These are phyloP conservation scores for Chlamydomonas eustigma DNA, from an alignment of 139 green algal genomes.

Conservation along the genomic window DNA sequence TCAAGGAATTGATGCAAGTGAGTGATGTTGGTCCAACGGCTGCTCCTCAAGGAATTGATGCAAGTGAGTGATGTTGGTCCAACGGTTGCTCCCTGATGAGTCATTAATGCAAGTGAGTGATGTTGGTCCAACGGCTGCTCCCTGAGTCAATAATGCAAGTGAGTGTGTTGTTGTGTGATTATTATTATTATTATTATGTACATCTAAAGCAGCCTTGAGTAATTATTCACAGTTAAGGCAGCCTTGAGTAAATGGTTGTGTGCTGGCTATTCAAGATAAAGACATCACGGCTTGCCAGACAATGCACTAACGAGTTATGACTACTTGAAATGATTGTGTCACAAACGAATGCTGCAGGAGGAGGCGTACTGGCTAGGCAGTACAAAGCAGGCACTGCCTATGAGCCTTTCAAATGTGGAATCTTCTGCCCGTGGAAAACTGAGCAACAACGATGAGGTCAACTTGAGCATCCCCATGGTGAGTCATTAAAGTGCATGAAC, in stretches of 20 bases:
- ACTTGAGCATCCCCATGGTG: not conserved
- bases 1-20: conserved; percentile 55
- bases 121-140: not conserved
- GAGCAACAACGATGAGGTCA: not conserved
- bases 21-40: not conserved
- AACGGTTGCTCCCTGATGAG: not conserved
- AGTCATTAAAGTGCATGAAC: no score
- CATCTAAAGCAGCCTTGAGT: no score
- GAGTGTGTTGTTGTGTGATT: not conserved
- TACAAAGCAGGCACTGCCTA: conserved; percentile 47
- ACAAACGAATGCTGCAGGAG: not conserved
- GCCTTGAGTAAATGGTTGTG: no score
- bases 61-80: not conserved
- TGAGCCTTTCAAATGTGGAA: no score
- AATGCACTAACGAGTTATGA: not conserved
- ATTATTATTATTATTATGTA: not conserved
- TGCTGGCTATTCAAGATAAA: not conserved
- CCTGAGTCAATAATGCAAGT: not conserved
- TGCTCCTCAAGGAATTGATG: not conserved
- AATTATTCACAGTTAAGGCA: no score
- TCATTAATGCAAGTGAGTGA: not conserved
- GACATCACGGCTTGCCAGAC: not conserved
- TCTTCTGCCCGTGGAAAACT: not conserved
- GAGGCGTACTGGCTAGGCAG: conserved; percentile 24
- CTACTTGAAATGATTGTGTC: not conserved